Percentiles rank a stretch among this genome's conserved stretches.
Conservation (phyloP, 176 grass and related monocot species). For the Pontederia crassipes region DNA sequence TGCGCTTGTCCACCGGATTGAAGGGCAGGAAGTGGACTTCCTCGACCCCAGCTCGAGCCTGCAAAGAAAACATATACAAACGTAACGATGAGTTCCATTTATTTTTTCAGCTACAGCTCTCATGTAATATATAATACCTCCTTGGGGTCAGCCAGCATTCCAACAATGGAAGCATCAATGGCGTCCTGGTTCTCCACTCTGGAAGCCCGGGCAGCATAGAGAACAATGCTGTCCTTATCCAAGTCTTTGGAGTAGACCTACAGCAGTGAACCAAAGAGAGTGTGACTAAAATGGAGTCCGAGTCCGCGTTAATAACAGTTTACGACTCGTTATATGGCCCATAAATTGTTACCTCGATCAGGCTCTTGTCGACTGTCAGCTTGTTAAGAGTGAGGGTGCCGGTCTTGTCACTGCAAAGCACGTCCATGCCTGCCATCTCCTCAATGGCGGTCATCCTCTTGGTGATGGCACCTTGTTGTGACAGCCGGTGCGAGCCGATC, state of each 20-base stretch:
- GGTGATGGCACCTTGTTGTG: slow-evolving; percentile 79
- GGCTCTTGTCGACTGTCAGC: slow-evolving; percentile 76
- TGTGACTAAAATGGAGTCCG: not conserved
- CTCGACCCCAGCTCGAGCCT: slow-evolving; percentile 59
- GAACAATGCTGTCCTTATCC: slow-evolving; percentile 70
- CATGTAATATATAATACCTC: slow-evolving; percentile 16
- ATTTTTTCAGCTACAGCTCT: no score
- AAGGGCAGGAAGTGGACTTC: slow-evolving; percentile 83
- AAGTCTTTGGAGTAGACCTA: slow-evolving; percentile 47
- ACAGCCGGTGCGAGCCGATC: slow-evolving; percentile 80
- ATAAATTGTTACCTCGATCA: slow-evolving; percentile 38
- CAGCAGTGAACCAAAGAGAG: not conserved
- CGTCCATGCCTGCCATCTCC: slow-evolving; percentile 97
- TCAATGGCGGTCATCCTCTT: slow-evolving; percentile 96
- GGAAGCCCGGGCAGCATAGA: slow-evolving; percentile 61
- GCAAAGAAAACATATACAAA: not conserved
- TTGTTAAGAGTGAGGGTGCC: slow-evolving; percentile 90
- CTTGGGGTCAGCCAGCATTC: slow-evolving; percentile 72
- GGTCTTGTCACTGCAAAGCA: slow-evolving; percentile 90
- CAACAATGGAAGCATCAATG: slow-evolving; percentile 82
- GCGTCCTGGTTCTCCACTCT: slow-evolving; percentile 94
- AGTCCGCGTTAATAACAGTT: no score
- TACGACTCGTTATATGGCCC: no score
- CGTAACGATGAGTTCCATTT: not conserved
- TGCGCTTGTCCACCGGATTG: slow-evolving; percentile 87